These are phyloP conservation scores for Penicillium palitans DNA, from an alignment of 2,329 filamentous ascomycete genomes.

Conservation along the genomic window DNA sequence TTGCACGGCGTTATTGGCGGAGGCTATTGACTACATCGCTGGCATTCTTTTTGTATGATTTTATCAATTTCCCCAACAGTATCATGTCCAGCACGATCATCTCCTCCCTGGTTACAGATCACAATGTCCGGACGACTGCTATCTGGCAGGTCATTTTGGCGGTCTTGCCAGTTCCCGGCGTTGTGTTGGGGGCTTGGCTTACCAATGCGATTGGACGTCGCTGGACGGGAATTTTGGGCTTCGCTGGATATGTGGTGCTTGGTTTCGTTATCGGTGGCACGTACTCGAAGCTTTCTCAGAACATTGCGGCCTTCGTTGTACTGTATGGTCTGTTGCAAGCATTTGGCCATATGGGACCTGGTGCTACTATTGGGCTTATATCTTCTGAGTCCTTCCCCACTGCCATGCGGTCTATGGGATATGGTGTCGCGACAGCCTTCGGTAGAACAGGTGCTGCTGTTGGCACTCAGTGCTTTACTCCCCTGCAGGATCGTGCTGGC, in stretches of 20 bases:
- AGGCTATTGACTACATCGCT: slow-evolving; percentile 34
- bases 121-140: slow-evolving; percentile 36
- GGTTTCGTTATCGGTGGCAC: slow-evolving; percentile 37
- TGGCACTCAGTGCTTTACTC: slow-evolving; percentile 38
- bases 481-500: slow-evolving; percentile 31
- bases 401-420: slow-evolving; percentile 35
- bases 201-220: slow-evolving; percentile 35
- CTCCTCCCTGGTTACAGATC: slow-evolving; percentile 33
- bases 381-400: slow-evolving; percentile 37
- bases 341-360: slow-evolving; percentile 39
- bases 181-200: slow-evolving; percentile 36
- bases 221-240: slow-evolving; percentile 34
- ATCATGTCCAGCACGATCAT: slow-evolving; percentile 41
- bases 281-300: slow-evolving; percentile 27
- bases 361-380: slow-evolving; percentile 36
- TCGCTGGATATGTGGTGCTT: slow-evolving; percentile 29
- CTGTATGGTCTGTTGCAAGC: slow-evolving; percentile 37
- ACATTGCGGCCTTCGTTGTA: slow-evolving; percentile 37
- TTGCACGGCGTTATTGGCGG: slow-evolving; percentile 31
- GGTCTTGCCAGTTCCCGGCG: slow-evolving; percentile 36
- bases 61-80: slow-evolving; percentile 41
- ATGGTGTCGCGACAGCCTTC: slow-evolving; percentile 37
- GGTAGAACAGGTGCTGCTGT: slow-evolving; percentile 38
- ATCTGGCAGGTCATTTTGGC: slow-evolving; percentile 40
- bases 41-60: slow-evolving; percentile 41